Percentiles rank a stretch among this genome's conserved stretches.
phyloP scores from a whole-genome alignment of 108 stramenopile genomes.

The Fragilaria crotonensis region DNA sequence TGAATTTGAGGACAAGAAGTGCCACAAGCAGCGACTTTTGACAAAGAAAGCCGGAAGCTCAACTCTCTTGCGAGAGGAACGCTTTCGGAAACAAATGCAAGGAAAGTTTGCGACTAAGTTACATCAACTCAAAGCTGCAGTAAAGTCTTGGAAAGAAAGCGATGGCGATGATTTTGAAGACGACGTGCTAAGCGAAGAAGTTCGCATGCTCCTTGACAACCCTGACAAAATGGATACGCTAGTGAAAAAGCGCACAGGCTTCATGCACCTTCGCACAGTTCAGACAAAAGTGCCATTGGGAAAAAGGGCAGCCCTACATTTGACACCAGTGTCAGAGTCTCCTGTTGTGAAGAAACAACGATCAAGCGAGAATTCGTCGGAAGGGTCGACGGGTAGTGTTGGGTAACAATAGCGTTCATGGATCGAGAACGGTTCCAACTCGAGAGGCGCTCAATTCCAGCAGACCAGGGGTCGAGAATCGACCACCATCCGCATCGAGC shows the following conservation, averaged over 20 bases:
- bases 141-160: slow-evolving; percentile 48
- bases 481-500: too few relatives aligned
- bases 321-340: too few relatives aligned
- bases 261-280: slow-evolving; percentile 75
- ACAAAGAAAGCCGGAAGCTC: slow-evolving; percentile 63
- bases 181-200: slow-evolving; percentile 76
- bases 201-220: slow-evolving; percentile 52
- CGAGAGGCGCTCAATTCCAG: too few relatives aligned
- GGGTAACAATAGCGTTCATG: too few relatives aligned
- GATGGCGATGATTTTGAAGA: slow-evolving; percentile 48
- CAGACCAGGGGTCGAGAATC: too few relatives aligned
- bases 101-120: slow-evolving; percentile 61
- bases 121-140: slow-evolving; percentile 38
- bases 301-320: too few relatives aligned
- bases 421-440: too few relatives aligned
- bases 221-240: slow-evolving; percentile 51
- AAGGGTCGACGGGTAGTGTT: too few relatives aligned
- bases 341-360: too few relatives aligned
- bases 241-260: slow-evolving; percentile 66
- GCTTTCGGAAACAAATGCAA: slow-evolving; percentile 80
- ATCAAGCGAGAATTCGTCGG: too few relatives aligned
- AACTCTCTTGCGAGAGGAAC: slow-evolving; percentile 61
- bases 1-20: slow-evolving; percentile 68
- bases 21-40: slow-evolving; percentile 57
- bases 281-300: slow-evolving; percentile 20